These are phyloP conservation scores for Aspergillus affinis DNA, from an alignment of 495 filamentous ascomycete species.

Conservation along the genomic window DNA sequence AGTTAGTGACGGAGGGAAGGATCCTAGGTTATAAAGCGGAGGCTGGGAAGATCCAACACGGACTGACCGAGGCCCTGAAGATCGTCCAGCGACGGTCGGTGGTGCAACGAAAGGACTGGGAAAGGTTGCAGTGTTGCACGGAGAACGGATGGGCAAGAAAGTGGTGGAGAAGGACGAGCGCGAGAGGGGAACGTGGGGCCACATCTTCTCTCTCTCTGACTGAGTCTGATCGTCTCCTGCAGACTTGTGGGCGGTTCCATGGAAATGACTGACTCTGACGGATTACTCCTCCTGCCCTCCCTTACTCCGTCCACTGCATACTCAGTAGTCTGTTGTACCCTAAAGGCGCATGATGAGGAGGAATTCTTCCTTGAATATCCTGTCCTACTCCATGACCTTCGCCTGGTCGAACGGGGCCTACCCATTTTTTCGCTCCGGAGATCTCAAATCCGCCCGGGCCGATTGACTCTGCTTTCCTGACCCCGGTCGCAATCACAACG, in stretches of 20 bases:
- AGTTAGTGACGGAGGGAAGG: too few species aligned
- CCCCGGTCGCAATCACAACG: not conserved
- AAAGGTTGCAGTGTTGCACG: slow-evolving; percentile 4
- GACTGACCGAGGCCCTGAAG: not conserved
- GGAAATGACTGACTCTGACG: too few species aligned
- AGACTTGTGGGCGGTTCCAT: too few species aligned
- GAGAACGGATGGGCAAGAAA: slow-evolving; percentile 2
- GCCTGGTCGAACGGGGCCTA: not conserved
- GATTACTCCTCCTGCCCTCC: too few species aligned
- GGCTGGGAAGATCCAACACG: not conserved
- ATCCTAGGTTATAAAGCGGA: not conserved
- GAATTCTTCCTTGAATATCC: not conserved
- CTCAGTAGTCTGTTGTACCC: too few species aligned
- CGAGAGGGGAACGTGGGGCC: slow-evolving; percentile 17
- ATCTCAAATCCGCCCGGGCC: too few species aligned
- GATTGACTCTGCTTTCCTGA: not conserved
- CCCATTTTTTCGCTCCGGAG: too few species aligned
- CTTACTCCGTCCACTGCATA: too few species aligned
- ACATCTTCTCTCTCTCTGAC: not conserved
- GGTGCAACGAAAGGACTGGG: not conserved
- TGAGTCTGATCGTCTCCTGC: too few species aligned
- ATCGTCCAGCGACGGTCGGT: not conserved
- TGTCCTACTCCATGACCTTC: not conserved
- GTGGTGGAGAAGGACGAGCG: slow-evolving; percentile 14
- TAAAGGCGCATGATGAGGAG: not conserved